Evolutionary conservation across 2,329 filamentous ascomycete species (phyloP).

Genomic region (Pyrenophora graminea): DNA sequence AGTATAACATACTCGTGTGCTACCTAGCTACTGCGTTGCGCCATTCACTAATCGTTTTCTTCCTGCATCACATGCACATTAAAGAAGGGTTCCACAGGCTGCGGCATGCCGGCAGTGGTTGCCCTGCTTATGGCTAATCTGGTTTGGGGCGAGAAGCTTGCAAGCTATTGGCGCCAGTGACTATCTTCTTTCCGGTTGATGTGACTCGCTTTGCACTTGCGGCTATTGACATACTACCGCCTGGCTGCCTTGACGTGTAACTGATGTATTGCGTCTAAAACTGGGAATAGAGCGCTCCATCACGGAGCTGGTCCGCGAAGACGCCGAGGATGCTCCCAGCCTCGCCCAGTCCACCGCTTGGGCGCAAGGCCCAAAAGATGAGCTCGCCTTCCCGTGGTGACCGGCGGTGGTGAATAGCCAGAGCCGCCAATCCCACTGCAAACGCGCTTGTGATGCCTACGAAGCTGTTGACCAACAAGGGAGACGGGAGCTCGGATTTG

Average conservation of each 20-base stretch:
- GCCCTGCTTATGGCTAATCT: constrained; percentile 1
- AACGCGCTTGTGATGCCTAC: constrained; percentile 26
- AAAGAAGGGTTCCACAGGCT: background rate
- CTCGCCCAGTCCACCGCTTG: constrained; percentile 33
- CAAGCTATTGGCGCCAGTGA: constrained; percentile 17
- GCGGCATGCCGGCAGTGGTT: background rate
- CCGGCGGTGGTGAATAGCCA: constrained; percentile 40
- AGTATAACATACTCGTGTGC: background rate
- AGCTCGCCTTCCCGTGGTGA: constrained; percentile 39
- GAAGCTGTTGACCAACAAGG: constrained; percentile 32
- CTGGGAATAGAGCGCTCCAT: constrained; percentile 16
- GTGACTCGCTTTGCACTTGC: constrained; percentile 22
- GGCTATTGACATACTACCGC: background rate
- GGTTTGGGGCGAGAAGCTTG: background rate
- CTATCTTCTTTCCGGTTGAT: constrained; percentile 9
- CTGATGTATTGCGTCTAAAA: constrained; percentile 4
- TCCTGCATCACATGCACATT: background rate
- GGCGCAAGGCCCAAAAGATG: constrained; percentile 42
- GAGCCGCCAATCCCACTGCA: constrained; percentile 29
- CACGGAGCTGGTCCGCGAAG: constrained; percentile 32
- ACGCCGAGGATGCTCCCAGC: constrained; percentile 40
- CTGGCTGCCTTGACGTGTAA: background rate
- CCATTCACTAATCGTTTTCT: background rate
- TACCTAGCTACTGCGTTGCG: background rate
- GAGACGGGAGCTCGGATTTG: constrained; percentile 35